Evolutionary conservation across 1,284 basidiomycete genomes (phyloP).

Genomic region (Puccinia coronata): DNA sequence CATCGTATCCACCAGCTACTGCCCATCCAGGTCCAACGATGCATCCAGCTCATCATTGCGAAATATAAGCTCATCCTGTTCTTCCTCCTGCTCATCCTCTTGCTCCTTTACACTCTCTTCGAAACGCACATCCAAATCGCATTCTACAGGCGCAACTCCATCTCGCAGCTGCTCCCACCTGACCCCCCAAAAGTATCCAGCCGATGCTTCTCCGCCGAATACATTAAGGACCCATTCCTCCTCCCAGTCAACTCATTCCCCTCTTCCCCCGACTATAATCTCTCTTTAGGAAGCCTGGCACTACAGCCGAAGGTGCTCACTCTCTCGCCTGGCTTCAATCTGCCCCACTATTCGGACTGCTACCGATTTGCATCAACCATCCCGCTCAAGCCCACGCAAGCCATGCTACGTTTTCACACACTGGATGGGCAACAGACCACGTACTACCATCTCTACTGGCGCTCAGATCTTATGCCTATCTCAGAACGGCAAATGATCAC

Average conservation of each 20-base stretch:
- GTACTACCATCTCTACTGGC: slow-evolving; percentile 85
- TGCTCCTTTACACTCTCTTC: not conserved
- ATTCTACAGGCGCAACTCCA: slow-evolving; percentile 16
- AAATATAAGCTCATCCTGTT: not conserved
- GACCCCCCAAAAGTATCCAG: slow-evolving; percentile 10
- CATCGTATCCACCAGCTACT: too few species aligned
- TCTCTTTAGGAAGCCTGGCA: slow-evolving; percentile 16
- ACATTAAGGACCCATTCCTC: not conserved
- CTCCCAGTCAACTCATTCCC: not conserved
- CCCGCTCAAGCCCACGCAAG: not conserved
- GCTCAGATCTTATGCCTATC: slow-evolving; percentile 75
- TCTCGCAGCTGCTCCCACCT: slow-evolving; percentile 20
- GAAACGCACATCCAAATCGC: slow-evolving; percentile 45
- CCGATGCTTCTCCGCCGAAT: slow-evolving; percentile 15
- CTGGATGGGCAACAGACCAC: not conserved
- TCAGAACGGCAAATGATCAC: slow-evolving; percentile 78
- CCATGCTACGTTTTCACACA: not conserved
- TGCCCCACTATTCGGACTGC: slow-evolving; percentile 45
- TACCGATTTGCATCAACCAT: slow-evolving; percentile 31
- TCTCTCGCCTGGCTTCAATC: slow-evolving; percentile 40
- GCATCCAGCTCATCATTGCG: not conserved
- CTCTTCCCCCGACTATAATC: slow-evolving; percentile 39
- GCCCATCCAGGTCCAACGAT: too few species aligned
- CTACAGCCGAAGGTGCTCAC: slow-evolving; percentile 27
- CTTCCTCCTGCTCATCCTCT: not conserved